These are phyloP conservation scores for Neonectria ditissima DNA, from an alignment of 2,329 filamentous ascomycete species.

Conservation along the genomic window DNA sequence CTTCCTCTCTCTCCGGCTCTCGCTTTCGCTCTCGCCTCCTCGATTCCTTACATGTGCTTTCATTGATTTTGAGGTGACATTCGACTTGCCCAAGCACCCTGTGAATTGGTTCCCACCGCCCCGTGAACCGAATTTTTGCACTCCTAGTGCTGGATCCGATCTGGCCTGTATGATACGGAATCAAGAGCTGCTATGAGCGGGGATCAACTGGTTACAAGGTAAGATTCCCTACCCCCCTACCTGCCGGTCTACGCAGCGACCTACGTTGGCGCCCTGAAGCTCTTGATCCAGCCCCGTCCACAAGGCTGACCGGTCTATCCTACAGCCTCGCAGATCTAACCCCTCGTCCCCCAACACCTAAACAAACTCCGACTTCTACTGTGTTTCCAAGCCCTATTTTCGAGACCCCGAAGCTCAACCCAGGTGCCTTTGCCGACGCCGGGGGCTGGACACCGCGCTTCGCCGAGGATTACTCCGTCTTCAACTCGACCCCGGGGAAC, in stretches of 20 bases:
- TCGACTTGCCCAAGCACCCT: constrained; percentile 7
- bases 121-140: constrained; percentile 21
- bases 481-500: constrained; percentile 73
- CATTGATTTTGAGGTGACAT: constrained; percentile 32
- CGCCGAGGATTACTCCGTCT: constrained; percentile 74
- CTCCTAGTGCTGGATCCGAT: constrained; percentile 30
- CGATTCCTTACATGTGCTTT: constrained; percentile 36
- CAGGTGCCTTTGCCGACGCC: constrained; percentile 61
- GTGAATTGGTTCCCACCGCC: constrained; percentile 22
- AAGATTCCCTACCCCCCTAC: constrained; percentile 45
- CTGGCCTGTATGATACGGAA: constrained; percentile 43
- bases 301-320: constrained; percentile 51
- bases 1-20: background rate
- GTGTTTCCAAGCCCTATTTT: constrained; percentile 67
- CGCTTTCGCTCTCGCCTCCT: constrained; percentile 14
- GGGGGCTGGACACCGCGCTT: constrained; percentile 71
- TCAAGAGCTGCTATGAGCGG: constrained; percentile 70
- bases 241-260: background rate
- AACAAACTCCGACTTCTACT: constrained; percentile 67
- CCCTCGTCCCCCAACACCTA: constrained; percentile 70
- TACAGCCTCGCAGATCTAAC: constrained; percentile 73
- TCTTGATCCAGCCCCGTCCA: constrained; percentile 28
- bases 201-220: constrained; percentile 68
- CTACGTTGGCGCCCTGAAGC: constrained; percentile 26
- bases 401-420: constrained; percentile 65